Evolutionary conservation across 116 monocot species (phyloP).

Genomic region (Phalaenopsis hybrid): DNA sequence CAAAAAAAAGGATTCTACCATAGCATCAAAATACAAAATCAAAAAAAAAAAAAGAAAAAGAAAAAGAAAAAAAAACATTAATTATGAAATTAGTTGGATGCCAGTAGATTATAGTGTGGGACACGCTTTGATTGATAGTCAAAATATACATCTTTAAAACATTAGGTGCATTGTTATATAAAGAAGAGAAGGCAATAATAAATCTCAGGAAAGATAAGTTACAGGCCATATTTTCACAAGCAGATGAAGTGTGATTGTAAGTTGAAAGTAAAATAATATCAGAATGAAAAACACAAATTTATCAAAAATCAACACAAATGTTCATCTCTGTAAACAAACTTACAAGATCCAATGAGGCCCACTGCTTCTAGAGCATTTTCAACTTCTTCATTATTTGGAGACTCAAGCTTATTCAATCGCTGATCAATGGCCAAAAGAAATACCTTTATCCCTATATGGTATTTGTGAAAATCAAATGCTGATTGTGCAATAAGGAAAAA

Average conservation of each 20-base stretch:
- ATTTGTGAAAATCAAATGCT: constrained; percentile 1
- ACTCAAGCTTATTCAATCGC: constrained; percentile 44
- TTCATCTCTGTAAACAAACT: constrained; percentile 17
- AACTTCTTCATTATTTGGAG: constrained; percentile 60
- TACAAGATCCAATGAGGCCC: constrained; percentile 82
- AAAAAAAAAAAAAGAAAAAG: not conserved
- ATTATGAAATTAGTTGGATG: not conserved
- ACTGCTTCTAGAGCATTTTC: constrained; percentile 80
- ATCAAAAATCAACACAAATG: not conserved
- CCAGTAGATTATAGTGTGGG: not conserved
- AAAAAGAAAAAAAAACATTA: not conserved
- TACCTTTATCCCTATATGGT: constrained; percentile 39
- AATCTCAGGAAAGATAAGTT: not conserved
- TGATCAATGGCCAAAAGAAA: constrained; percentile 52
- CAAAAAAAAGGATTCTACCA: not conserved
- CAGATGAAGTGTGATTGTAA: not conserved
- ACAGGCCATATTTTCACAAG: not conserved
- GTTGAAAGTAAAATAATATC: not conserved
- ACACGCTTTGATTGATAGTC: not conserved
- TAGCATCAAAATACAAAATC: not conserved
- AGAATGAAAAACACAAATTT: not conserved
- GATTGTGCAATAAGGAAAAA: not conserved
- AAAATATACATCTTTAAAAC: not conserved
- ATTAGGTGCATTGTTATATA: no score
- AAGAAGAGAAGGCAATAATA: not conserved